Conservation (phyloP, 768 basidiomycete genomes). For the Leccinum pellstonianum region DNA sequence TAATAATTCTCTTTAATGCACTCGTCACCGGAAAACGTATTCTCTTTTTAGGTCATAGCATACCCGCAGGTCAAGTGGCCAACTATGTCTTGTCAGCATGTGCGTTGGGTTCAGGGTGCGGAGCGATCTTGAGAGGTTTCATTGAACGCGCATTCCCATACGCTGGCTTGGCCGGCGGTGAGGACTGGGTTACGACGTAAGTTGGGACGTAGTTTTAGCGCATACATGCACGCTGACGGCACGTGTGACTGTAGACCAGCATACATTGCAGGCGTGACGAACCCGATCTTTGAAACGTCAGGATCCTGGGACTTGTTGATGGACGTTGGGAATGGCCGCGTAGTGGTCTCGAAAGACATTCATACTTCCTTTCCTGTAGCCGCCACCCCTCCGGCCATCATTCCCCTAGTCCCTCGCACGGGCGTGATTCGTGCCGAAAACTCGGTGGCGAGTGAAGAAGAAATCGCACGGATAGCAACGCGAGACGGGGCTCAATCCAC, state of each 20-base stretch:
- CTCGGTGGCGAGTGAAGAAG: constrained; percentile 65
- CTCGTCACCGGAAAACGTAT: constrained; percentile 95
- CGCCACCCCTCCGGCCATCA: constrained; percentile 39
- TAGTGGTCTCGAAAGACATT: constrained; percentile 88
- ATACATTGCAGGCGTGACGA: constrained; percentile 96
- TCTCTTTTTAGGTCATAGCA: constrained; percentile 88
- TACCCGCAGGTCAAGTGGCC: constrained; percentile 88
- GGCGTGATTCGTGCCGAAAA: constrained; percentile 66
- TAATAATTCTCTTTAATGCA: constrained; percentile 95
- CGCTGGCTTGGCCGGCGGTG: constrained; percentile 82
- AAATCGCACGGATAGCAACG: constrained; percentile 54
- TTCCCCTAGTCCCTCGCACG: constrained; percentile 50
- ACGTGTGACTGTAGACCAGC: constrained; percentile 58
- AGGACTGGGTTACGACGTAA: constrained; percentile 89
- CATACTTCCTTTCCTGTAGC: constrained; percentile 51
- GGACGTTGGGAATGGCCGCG: constrained; percentile 83
- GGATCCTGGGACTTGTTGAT: constrained; percentile 92
- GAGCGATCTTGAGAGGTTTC: constrained; percentile 78
- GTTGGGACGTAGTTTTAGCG: constrained; percentile 28
- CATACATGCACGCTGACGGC: constrained; percentile 5
- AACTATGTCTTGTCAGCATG: constrained; percentile 92
- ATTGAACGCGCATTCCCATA: constrained; percentile 94
- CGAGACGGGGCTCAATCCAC: constrained; percentile 51
- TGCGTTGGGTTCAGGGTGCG: constrained; percentile 89
- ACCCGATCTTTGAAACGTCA: constrained; percentile 90